Evolutionary conservation across 2,329 filamentous ascomycete species (phyloP), one percentile per base, ranked within the genome.

Genomic region (Boeremia lycopersici): DNA sequence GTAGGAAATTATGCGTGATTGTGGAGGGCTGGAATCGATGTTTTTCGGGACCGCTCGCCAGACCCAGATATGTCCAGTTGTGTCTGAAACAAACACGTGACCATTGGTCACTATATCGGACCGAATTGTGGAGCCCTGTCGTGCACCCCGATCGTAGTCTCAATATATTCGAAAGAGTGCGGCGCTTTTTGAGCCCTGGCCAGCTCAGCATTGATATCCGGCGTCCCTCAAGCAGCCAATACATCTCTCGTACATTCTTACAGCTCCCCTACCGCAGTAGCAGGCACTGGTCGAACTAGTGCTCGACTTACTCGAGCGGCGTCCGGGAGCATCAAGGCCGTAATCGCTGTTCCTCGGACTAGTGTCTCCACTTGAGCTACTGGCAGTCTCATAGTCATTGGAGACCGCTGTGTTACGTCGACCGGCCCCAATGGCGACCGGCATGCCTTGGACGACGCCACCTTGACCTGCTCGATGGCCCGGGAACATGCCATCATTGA

Each of bases 401-500:
- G 70, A 76, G n/a, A 72, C 73, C 35, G 77, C 77, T 40, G 80
- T 80, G 57, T 75, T 74, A 60, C 80, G 77, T 57, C 84, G 74
- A 23, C 85, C 85, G 11, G 82, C 83, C 39, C 86, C 86, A 74
- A 87, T 87, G 28, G 85, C 84, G 53, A 86, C 84, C 1, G 85
- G 85, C 23, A 86, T 75, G 5, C 85, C 85, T 73, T 88, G 85
- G 38, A 85, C 78, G 19, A 83, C 77, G 17, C 76, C 75, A 74
- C 80, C 63, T 74, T 84, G 72, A 74, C 83, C 74, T 69, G 82
- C 78, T 73, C 83, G 61, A 76, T 86, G 67, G 64, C 82, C 70
- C 71, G 79, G 85, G 61, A 84, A 85, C 91, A 96, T 96, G 73
- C 93, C 93, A 68, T 96, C 92, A 74, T 96, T 97, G 76, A 96